Base-by-base conservation (phyloP, 163 green algal species). In the Scenedesmus sp. region DNA sequence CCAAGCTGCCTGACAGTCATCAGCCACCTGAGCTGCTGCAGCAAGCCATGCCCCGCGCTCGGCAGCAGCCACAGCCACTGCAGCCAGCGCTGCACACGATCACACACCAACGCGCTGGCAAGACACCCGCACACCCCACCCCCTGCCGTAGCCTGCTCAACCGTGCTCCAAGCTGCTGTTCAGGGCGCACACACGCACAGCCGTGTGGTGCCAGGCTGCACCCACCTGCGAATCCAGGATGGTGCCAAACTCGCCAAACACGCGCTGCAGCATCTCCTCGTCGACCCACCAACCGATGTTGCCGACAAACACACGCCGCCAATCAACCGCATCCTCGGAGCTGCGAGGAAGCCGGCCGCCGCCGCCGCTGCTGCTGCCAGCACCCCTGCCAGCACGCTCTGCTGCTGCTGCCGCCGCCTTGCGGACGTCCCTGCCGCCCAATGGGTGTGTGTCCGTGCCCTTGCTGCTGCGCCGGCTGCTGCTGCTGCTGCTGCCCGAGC, bases 271-370 rank as follows among this genome's bases (percentile, higher is more conserved):
- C 91, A 88, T 87, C 72, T 89, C 51, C 83, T 91, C 78, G 82
- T 92, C 83, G 30, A 92, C 46, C 91, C 91, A 44, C 91, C 91
- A 79, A 53, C 89, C 33, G 68, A 95, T 89, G 93, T 92, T 92
- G 37, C 89, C 89, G 0, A 92, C 83, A 87, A 92, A 92, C 40
- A 92, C 42, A 16, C 89, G 89, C 9, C 89, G 72, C 81, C 83
- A 92, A n/a, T 92, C 83, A 0, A 83, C 83, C 33, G 70, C n/a
- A 6, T 87, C 83, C 12, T 92, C 83, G 15, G 44, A 43, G 26
- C 4, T 33, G 16, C 49, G 49, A 40, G 49, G 30, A 7, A 35
- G n/a, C 43, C 81, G n/a, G 37, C 61, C 13, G 37, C 24, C 83
- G 83, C 61, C 40, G 43, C 56, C 42, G 65, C 33, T n/a, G 51